Percentiles rank a stretch among this genome's conserved stretches.
phyloP scores from a whole-genome alignment of 2,329 filamentous ascomycete genomes.

The Thielaviopsis punctulata region DNA sequence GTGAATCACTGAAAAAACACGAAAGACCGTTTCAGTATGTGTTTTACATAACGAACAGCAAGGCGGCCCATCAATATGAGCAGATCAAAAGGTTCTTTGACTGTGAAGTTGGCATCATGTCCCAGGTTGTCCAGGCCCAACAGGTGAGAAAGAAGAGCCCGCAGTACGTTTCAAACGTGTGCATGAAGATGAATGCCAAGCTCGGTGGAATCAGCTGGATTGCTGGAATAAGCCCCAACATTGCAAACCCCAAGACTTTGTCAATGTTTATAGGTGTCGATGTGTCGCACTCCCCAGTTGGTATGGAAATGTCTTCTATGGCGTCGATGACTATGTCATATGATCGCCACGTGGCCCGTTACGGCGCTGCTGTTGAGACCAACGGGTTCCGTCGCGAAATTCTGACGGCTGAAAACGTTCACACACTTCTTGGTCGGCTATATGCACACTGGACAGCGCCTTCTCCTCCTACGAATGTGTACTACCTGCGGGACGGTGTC shows the following conservation, averaged over 20 bases:
- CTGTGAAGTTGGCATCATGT: slow-evolving; percentile 65
- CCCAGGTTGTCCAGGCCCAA: slow-evolving; percentile 59
- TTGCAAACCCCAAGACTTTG: not conserved
- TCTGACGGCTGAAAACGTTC: slow-evolving; percentile 49
- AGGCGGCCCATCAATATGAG: slow-evolving; percentile 44
- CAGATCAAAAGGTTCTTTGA: slow-evolving; percentile 82
- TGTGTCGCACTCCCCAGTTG: slow-evolving; percentile 68
- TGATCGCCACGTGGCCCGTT: slow-evolving; percentile 54
- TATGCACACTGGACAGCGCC: slow-evolving; percentile 28
- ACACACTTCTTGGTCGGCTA: slow-evolving; percentile 47
- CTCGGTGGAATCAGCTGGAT: slow-evolving; percentile 61
- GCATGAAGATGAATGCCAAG: slow-evolving; percentile 95
- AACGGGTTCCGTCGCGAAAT: slow-evolving; percentile 75
- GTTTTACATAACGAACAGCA: slow-evolving; percentile 34
- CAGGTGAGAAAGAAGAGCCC: slow-evolving; percentile 54
- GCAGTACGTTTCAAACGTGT: slow-evolving; percentile 86
- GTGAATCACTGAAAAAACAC: no score
- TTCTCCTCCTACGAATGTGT: slow-evolving; percentile 27
- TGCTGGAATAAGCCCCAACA: slow-evolving; percentile 20
- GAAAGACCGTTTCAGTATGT: no score
- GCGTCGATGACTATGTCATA: slow-evolving; percentile 75
- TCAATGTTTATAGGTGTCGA: slow-evolving; percentile 85
- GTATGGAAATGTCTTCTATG: slow-evolving; percentile 51
- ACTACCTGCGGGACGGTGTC: slow-evolving; percentile 89
- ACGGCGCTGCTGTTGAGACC: slow-evolving; percentile 61